These are phyloP conservation scores for Puccinia brachypodii DNA, from an alignment of 1,284 basidiomycete genomes.

Conservation along the genomic window DNA sequence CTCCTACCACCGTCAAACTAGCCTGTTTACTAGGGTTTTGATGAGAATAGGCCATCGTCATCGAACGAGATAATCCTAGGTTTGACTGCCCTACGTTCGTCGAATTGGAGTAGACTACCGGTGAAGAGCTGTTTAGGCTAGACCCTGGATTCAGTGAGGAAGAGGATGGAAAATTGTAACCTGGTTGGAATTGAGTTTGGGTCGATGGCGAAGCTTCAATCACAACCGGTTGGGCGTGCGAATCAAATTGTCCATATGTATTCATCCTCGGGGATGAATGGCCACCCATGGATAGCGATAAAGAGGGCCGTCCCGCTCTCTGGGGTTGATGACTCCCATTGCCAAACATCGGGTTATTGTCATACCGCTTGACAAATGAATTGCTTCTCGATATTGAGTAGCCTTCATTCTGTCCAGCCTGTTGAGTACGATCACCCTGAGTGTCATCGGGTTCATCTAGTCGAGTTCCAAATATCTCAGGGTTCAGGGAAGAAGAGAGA, in stretches of 20 bases:
- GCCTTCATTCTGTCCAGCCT: conserved; percentile 6
- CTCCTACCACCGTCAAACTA: background rate
- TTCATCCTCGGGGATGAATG: background rate
- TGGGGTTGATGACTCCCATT: background rate
- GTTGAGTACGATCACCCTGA: background rate
- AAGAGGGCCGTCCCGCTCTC: background rate
- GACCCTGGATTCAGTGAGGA: background rate
- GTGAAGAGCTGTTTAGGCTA: background rate
- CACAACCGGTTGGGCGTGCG: background rate
- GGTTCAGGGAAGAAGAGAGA: conserved; percentile 49
- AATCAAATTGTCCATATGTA: background rate
- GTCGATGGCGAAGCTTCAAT: background rate
- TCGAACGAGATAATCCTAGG: background rate
- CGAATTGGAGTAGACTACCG: background rate
- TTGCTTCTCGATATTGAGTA: conserved; percentile 12
- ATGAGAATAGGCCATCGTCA: conserved; percentile 5
- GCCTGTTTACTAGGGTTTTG: background rate
- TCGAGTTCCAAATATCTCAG: background rate
- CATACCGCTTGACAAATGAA: conserved; percentile 8
- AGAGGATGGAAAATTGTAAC: conserved; percentile 1
- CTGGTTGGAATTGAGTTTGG: conserved; percentile 3
- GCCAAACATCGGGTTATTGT: background rate
- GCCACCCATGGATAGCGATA: conserved; percentile 17
- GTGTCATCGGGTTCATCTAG: background rate
- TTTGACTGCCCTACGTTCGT: background rate